Base-by-base conservation (phyloP, 768 basidiomycete species). In the Mrakia gelida region DNA sequence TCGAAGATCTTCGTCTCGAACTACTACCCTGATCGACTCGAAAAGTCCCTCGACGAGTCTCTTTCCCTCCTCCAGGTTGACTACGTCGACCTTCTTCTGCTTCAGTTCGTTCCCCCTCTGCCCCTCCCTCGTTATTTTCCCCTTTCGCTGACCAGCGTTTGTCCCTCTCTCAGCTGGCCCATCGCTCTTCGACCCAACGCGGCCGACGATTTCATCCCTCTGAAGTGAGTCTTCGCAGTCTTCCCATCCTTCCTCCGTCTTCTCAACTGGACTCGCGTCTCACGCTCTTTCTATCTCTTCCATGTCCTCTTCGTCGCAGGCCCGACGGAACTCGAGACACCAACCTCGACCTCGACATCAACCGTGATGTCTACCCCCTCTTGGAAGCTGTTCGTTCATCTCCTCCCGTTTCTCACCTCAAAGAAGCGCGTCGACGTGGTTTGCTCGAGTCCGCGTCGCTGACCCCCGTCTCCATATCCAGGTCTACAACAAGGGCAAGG, bases 31-130 rank as follows among this genome's bases (percentile, higher is more conserved):
- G 84, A 85, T 76, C 83, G 87, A 49, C 88, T 89, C 13, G 87
- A 86, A 62, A 87, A 88, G 73, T 89, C 90, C n/a, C 86, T 96
- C 41, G 87, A 91, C 79, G 84, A 84, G 43, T 91, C 92, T n/a
- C 87, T 95, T 76, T 85, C 86, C 81, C 86, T 87, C 75, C 89
- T 96, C 68, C 89, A 88, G 43, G 91, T 90, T 1, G 86, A 89
- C 71, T 95, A 95, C 83, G 86, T 95, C 68, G 92, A 95, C 82
- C 88, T 94, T 10, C 73, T 75, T 10, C 43, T 75, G n/a, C 73
- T 75, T 8, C 73, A 75, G 72, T 73, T 28, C 72, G 72, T 73
- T 30, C 43, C 15, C 63, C 9, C 28, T 38, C 28, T 26, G 1
- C 30, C 28, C 59, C n/a, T 34, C 49, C 43, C 7, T 56, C 21